Base-by-base conservation (phyloP, 768 basidiomycete species). In the Termitomyces sp. region DNA sequence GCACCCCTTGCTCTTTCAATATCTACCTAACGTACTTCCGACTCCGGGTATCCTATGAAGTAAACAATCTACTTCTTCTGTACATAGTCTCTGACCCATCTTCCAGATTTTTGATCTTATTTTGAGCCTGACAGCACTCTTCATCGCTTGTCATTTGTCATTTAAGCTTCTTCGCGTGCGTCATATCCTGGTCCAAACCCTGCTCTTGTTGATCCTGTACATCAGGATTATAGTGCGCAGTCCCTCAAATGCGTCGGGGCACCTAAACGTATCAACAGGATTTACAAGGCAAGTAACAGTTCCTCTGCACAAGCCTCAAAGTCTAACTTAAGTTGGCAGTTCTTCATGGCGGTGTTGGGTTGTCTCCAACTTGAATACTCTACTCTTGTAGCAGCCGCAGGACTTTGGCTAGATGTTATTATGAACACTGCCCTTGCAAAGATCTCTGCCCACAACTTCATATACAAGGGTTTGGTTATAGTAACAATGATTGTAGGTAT, bases 321-420 rank as follows among this genome's bases (percentile, higher is more conserved):
- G 23, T 61, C 43, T 23, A 17, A 28, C 37, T 10, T 40, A 15
- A 15, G 7, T 35, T 31, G 17, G 14, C 17, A 83, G 82, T 76
- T 76, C 63, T 81, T 84, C 66, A 73, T 83, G 68, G 78, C 80
- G 1, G 68, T 83, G 11, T 73, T 78, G 35, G 81, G 79, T 23
- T 77, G 75, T 60, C 70, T 85, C 1, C 83, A 85, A 60, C 66
- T 86, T 11, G 78, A 78, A 50, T 71, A 75, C 2, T 85, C 82
- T 66, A 71, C 80, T 46, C 70, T 83, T 19, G 61, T 79, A 5
- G 72, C 77, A 1, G 74, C 76, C 6, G 77, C 78, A 66, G 75
- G 75, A 33, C 75, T 85, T 7, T 86, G 84, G 83, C 67, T 80
- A 35, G 79, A 83, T 63, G 73, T 82, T 50, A 71, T 86, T 28